These are phyloP conservation scores for Paramecium octaurelia DNA, from an alignment of 73 alveolate species.

Conservation along the genomic window DNA sequence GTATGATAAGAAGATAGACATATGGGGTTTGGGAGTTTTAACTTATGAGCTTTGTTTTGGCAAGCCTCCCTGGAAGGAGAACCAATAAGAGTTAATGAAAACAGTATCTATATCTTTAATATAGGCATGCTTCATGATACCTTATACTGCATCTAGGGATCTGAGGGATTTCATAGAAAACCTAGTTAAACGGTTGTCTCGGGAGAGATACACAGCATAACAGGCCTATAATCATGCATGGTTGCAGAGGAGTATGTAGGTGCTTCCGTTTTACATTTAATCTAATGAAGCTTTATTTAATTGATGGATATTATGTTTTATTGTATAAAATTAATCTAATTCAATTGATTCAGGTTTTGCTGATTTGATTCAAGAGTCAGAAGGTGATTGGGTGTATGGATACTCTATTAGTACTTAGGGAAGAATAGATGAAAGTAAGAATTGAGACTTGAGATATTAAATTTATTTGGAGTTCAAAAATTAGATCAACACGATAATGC, in stretches of 20 bases:
- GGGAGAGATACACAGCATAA: neutral
- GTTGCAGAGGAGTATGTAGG: neutral
- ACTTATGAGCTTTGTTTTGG: slow-evolving; percentile 91
- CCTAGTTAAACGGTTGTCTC: neutral
- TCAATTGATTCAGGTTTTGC: no score
- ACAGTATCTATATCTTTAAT: neutral
- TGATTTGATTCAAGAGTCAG: no score
- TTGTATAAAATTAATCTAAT: neutral
- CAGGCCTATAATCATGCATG: neutral
- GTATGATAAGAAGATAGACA: slow-evolving; percentile 83
- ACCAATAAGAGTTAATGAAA: neutral
- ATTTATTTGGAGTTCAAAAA: no score
- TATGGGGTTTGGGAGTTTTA: slow-evolving; percentile 93
- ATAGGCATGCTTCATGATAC: neutral
- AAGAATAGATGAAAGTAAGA: neutral
- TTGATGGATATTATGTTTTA: neutral
- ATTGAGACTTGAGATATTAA: neutral
- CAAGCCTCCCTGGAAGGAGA: slow-evolving; percentile 70
- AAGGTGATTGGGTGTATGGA: neutral
- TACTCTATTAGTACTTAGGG: neutral
- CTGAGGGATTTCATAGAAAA: neutral
- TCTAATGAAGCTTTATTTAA: neutral
- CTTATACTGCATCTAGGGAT: neutral
- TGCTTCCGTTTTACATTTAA: neutral
- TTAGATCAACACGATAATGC: no score